Base-by-base conservation (phyloP, 768 basidiomycete species). In the Termitomyces sp. region DNA sequence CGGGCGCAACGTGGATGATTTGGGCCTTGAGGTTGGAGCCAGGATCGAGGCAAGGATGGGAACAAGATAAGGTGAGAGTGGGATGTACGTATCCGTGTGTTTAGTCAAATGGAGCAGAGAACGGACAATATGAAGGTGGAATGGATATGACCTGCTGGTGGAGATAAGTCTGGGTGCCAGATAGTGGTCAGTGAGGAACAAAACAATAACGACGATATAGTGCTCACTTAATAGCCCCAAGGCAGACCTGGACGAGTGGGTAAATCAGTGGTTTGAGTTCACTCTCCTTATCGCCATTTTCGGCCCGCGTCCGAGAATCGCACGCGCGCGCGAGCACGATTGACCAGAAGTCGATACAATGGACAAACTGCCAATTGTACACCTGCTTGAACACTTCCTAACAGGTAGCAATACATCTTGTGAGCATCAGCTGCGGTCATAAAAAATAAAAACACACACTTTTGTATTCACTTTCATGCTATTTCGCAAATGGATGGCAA, bases 311-410 rank as follows among this genome's bases (percentile, higher is more conserved):
- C 63, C 85, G 75, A 28, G 75, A 73, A 64, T 86, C 84, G 65
- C 91, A 95, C 16, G 92, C 88, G 43, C 86, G 79, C 21, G 86
- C 88, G 10, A 99, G 79, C 10, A 98, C 93, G 41, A 91, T 79
- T 40, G 84, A 81, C 97, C 97, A 99, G 66, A 98, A 98, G 75
- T 99, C 97, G 61, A 99, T 76, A 57, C 86, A 91, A 69, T 99
- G 97, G 2, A 88, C 89, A 62, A 88, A 98, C 73, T 98, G 97
- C 97, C 97, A 99, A 73, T 98, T 99, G 73, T 99, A 97, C 21
- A 99, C 96, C 64, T 89, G 87, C 69, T 88, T 88, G 73, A 89
- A 95, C 9, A 92, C 86, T 62, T 98, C 94, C 88, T 93, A 69
- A 21, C 55, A 52, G 34, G 39, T 58, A 47, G 55, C 56, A 46